Evolutionary conservation across 2,329 filamentous ascomycete genomes (phyloP), one percentile per base, ranked within the genome.

Genomic region (Orbilia quercus): DNA sequence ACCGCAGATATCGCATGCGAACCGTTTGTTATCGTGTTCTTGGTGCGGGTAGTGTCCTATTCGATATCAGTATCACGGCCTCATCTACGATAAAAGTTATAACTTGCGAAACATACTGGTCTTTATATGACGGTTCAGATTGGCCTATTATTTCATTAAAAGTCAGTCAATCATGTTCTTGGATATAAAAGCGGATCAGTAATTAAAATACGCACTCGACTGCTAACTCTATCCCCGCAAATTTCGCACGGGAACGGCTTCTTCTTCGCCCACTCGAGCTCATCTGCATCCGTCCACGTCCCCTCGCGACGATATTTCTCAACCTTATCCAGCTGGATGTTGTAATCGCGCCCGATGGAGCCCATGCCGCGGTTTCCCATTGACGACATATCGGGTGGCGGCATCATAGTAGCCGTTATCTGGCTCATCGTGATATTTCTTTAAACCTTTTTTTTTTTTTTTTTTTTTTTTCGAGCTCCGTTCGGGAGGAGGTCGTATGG

Each of bases 271-370:
- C 76, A 78, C 55, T 76, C 69, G 20, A 74, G 69, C 47, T 78
- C 76, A 51, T 78, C 76, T 25, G 77, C 74, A 22, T 75, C 76
- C 14, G 76, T 77, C 76, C 76, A 78, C 40, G 67, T 78, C 11
- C 76, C 76, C 48, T 76, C 72, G 2, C 75, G 75, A 34, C 75
- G 76, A 45, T 78, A 76, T 28, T 78, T 77, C 31, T 76, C 65
- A 20, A 78, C 76, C 59, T 78, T 76, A 31, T 78, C 77, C 14
- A 77, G 75, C 44, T 78, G 76, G 45, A 78, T 78, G 53, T 78
- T 76, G 54, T 75, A 70, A 47, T 75, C 72, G 14, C 72, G 64
- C 1, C 72, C 72, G 58, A 70, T 75, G 28, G 72, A 60, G 5
- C 70, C 70, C 42, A 74, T 58, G 50, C 70, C 70, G 22, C 69